phyloP scores from a whole-genome alignment of 495 filamentous ascomycete species.

The Acidiella bohemica region DNA sequence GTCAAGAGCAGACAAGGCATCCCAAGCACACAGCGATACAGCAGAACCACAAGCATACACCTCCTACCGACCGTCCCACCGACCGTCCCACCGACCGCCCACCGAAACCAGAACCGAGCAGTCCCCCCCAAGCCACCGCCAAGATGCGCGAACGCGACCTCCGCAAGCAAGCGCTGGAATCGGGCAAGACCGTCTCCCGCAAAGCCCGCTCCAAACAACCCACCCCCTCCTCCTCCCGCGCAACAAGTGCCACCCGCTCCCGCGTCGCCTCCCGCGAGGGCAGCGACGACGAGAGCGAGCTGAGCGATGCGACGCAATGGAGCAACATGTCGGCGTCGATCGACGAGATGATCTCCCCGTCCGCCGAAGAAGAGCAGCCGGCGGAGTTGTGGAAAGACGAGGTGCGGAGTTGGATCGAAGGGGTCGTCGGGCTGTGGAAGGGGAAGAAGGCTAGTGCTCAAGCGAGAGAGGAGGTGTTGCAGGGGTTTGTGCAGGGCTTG shows the following conservation, averaged over 20 bases:
- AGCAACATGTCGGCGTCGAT: slow-evolving; percentile 33
- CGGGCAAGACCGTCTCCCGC: slow-evolving; percentile 81
- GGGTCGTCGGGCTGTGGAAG: slow-evolving; percentile 73
- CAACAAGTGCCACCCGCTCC: slow-evolving; percentile 31
- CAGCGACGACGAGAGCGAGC: slow-evolving; percentile 58
- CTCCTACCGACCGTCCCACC: no score
- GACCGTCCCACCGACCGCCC: not conserved
- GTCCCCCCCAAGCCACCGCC: slow-evolving; percentile 38
- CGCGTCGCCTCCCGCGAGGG: slow-evolving; percentile 34
- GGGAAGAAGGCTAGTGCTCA: slow-evolving; percentile 74
- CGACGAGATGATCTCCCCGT: slow-evolving; percentile 45
- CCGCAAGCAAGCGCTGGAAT: slow-evolving; percentile 69
- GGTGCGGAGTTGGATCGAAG: slow-evolving; percentile 57
- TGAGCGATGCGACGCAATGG: slow-evolving; percentile 21
- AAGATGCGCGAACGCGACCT: slow-evolving; percentile 39
- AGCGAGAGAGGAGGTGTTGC: slow-evolving; percentile 60
- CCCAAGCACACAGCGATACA: not conserved
- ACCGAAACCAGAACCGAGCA: not conserved
- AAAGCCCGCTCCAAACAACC: slow-evolving; percentile 66
- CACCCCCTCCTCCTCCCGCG: slow-evolving; percentile 50
- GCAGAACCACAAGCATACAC: not conserved
- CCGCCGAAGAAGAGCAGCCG: slow-evolving; percentile 33
- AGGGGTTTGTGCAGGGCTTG: slow-evolving; percentile 55
- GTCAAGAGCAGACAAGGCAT: no score
- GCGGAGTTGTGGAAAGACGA: slow-evolving; percentile 51